Percentiles rank a stretch among this genome's conserved stretches.
Evolutionary conservation across 2,329 filamentous ascomycete species (phyloP).

Genomic region (Podosphaera fusca): DNA sequence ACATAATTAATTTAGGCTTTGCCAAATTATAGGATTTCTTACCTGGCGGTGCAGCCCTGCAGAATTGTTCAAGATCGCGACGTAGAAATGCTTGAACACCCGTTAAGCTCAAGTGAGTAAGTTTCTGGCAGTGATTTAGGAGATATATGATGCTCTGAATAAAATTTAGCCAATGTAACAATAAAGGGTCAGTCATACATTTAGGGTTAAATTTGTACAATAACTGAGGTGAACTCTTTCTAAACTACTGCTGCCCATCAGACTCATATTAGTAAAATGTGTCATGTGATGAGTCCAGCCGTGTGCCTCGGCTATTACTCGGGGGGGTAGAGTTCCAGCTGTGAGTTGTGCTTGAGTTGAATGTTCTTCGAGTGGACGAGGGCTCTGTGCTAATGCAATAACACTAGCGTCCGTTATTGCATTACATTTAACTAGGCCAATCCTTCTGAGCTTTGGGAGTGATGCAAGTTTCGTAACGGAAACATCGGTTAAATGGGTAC

Average conservation of each 20-base stretch:
- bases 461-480: conserved; percentile 67
- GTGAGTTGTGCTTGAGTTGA: not conserved
- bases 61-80: conserved; percentile 65
- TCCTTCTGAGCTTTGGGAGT: conserved; percentile 80
- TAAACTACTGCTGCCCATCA: conserved; percentile 21
- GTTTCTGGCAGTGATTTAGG: conserved; percentile 71
- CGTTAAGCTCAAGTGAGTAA: conserved; percentile 86
- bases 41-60: conserved; percentile 61
- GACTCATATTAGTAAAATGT: conserved; percentile 17
- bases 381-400: conserved; percentile 50
- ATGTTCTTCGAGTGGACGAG: not conserved
- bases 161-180: conserved; percentile 13
- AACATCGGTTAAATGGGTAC: conserved; percentile 62
- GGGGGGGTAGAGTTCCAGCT: not conserved
- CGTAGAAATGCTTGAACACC: conserved; percentile 79
- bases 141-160: conserved; percentile 66
- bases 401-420: conserved; percentile 82
- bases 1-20: not conserved
- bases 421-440: conserved; percentile 83
- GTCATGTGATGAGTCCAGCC: not conserved
- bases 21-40: conserved; percentile 10
- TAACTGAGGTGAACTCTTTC: conserved; percentile 94
- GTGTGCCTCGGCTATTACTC: not conserved
- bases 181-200: conserved; percentile 27
- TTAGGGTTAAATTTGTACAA: conserved; percentile 62